Evolutionary conservation across 2,329 filamentous ascomycete species (phyloP).

Genomic region (Botrytis sinoallii): DNA sequence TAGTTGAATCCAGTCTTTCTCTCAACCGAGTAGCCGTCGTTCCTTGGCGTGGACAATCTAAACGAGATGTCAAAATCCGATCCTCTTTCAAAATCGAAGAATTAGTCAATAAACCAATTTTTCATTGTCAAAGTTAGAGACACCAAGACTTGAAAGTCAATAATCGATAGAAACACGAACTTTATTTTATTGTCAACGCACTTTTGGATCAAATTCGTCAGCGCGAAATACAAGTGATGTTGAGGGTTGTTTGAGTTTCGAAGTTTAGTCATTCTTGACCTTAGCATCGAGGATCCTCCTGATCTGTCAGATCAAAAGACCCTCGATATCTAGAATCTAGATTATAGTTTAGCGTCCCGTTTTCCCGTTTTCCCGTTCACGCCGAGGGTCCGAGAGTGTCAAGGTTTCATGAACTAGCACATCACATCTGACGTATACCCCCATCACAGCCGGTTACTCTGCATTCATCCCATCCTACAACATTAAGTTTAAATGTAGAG

Average conservation of each 20-base stretch:
- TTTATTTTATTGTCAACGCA: background rate
- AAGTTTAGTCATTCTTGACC: background rate
- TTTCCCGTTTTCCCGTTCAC: too few species aligned
- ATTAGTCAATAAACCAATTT: background rate
- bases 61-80: background rate
- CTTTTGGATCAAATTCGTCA: rapidly evolving
- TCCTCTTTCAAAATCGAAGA: background rate
- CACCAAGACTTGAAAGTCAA: background rate
- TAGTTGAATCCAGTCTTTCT: background rate
- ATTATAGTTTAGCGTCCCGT: background rate
- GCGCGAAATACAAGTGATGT: background rate
- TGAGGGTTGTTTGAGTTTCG: background rate
- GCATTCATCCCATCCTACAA: background rate
- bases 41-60: background rate
- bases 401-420: background rate
- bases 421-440: background rate
- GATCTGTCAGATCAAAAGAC: background rate
- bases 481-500: background rate
- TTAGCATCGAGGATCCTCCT: background rate
- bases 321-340: background rate
- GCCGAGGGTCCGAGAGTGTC: too few species aligned
- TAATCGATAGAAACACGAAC: background rate
- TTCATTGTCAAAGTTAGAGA: background rate
- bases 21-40: background rate
- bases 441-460: background rate